These are phyloP conservation scores for Dinochytrium kinnereticum DNA, from an alignment of 371 early-diverging fungal species.

Conservation along the genomic window DNA sequence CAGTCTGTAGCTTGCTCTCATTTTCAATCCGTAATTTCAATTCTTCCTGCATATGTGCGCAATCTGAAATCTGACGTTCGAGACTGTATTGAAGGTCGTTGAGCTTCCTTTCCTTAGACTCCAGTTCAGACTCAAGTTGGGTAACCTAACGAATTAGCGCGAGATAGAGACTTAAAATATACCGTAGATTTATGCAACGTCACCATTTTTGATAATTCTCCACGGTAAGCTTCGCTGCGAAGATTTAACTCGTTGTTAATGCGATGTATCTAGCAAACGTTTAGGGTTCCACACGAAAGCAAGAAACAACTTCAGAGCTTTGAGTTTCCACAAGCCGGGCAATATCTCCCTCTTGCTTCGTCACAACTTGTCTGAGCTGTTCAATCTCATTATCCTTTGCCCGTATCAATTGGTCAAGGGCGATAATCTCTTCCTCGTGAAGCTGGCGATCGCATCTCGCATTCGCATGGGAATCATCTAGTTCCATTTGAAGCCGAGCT, in stretches of 20 bases:
- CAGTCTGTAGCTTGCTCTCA: constrained; percentile 25
- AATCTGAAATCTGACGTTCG: neutral
- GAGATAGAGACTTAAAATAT: neutral
- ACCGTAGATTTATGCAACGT: constrained; percentile 5
- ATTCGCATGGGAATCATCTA: neutral
- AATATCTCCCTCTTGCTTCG: neutral
- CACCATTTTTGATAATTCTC: neutral
- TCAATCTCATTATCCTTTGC: constrained; percentile 7
- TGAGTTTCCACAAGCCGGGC: neutral
- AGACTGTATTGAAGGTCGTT: neutral
- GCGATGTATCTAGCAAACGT: neutral
- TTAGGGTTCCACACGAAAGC: neutral
- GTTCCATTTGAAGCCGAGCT: neutral
- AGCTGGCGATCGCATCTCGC: neutral
- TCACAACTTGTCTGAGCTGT: neutral
- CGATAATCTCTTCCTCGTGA: constrained; percentile 13
- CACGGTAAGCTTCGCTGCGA: constrained; percentile 9
- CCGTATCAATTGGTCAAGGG: neutral
- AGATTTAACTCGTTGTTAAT: constrained; percentile 11
- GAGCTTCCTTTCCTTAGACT: neutral
- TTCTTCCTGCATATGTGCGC: constrained; percentile 9
- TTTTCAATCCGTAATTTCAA: constrained; percentile 15
- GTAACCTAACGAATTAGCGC: neutral
- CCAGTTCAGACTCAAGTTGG: constrained; percentile 24
- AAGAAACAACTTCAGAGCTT: neutral